These are phyloP conservation scores for Macrocybe gigantea DNA, from an alignment of 768 basidiomycete species.

Conservation along the genomic window DNA sequence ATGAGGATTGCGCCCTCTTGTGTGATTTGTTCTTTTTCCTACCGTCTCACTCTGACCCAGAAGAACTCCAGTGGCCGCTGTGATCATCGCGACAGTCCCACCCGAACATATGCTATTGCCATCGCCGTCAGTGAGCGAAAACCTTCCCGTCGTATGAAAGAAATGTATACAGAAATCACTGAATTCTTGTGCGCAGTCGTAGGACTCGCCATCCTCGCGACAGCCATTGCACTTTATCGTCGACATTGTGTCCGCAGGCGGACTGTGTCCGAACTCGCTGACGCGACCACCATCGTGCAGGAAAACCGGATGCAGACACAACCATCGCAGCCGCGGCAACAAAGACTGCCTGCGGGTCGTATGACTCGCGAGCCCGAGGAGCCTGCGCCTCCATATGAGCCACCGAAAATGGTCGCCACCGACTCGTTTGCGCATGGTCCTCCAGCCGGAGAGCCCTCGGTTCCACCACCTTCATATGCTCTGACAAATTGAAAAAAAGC, in stretches of 20 bases:
- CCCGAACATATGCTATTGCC: conserved; percentile 6
- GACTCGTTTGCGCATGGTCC: background rate
- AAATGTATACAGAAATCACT: too few species aligned
- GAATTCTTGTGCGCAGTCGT: background rate
- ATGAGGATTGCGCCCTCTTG: too few species aligned
- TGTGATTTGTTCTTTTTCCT: background rate
- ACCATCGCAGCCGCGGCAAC: background rate
- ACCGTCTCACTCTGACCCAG: background rate
- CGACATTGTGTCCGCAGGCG: too few species aligned
- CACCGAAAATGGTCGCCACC: background rate
- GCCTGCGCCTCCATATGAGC: conserved; percentile 2
- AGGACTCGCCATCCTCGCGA: conserved; percentile 1
- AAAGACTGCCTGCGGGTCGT: background rate
- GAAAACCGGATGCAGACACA: background rate
- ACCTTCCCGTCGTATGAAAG: background rate
- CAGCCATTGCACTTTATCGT: background rate
- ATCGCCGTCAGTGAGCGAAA: conserved; percentile 4
- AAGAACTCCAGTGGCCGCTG: conserved; percentile 4
- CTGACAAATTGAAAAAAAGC: too few species aligned
- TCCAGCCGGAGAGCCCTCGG: background rate
- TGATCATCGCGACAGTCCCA: background rate
- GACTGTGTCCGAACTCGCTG: too few species aligned
- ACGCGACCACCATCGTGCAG: too few species aligned
- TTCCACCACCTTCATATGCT: background rate
- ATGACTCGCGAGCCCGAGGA: background rate